Evolutionary conservation across 148 eudicot genomes (phyloP).

Genomic region (Fagopyrum tataricum): DNA sequence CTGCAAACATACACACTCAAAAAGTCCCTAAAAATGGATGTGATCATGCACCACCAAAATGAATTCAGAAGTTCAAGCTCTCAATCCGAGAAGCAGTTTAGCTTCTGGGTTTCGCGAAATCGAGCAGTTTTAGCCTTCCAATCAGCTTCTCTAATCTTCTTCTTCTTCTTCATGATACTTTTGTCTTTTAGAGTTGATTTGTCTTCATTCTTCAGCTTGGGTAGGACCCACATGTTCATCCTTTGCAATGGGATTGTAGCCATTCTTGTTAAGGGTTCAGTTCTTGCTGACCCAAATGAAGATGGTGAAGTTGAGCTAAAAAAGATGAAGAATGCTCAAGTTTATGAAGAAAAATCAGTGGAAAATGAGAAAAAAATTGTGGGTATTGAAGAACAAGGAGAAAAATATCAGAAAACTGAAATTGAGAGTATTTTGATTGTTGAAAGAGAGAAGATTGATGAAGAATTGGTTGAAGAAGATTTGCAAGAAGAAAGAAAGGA

Average conservation of each 20-base stretch:
- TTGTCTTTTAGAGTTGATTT: constrained; percentile 18
- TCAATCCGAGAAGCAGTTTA: not conserved
- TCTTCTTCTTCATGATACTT: constrained; percentile 20
- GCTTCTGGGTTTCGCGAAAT: constrained; percentile 12
- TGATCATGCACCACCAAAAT: constrained; percentile 10
- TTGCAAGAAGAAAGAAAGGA: constrained; percentile 1
- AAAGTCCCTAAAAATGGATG: not conserved
- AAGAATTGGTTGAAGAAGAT: constrained; percentile 14
- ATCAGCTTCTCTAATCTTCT: constrained; percentile 24
- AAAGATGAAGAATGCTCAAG: not conserved
- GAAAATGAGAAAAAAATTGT: not conserved
- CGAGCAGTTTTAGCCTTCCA: constrained; percentile 23
- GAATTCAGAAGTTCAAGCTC: not conserved
- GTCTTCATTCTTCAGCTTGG: constrained; percentile 16
- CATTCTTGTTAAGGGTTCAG: constrained; percentile 35
- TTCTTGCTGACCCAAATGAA: constrained; percentile 14
- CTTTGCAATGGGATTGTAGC: constrained; percentile 58
- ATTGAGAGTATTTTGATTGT: not conserved
- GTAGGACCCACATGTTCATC: constrained; percentile 55
- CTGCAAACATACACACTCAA: not conserved
- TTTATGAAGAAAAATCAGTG: not conserved
- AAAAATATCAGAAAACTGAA: not conserved
- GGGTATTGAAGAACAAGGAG: not conserved
- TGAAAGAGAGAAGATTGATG: not conserved
- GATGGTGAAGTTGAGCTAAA: not conserved